Evolutionary conservation across 306 rosid genomes (phyloP), one percentile per base, ranked within the genome.

Genomic region (Quillaja saponaria): DNA sequence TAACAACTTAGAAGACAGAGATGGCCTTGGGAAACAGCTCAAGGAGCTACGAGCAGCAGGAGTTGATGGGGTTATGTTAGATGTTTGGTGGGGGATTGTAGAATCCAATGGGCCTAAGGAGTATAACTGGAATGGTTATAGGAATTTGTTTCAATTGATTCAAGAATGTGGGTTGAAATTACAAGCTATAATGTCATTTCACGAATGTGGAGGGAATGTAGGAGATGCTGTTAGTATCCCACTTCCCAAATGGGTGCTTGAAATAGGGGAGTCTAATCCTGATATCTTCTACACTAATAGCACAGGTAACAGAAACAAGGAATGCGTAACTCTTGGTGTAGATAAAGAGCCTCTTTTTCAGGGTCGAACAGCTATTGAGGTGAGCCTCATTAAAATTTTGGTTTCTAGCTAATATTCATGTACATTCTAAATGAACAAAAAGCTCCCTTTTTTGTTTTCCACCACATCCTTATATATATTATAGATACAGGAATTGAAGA

Each of bases 21-120:
- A 73, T 7, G 71, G 67, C 13, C 80, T 84, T 7, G 69, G 63
- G 60, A 62, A 75, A 25, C 82, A 80, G 63, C 85, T 91, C 13
- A 45, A 61, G 79, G 55, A 70, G 75, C 82, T 88, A 45, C 65
- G 65, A 34, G 71, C 14, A 41, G 85, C 84, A 34, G 87, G 83
- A 13, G 77, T 88, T 10, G 96, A 91, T 53, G 95, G 97, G 14
- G 96, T 91, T 1, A 91, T 91, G 97, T 72, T 81, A 20, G 95
- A 91, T 79, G 95, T 85, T n/a, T 91, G 97, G 95, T 91, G 95
- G 96, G 96, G 96, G 66, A 84, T 91, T 56, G 71, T 78, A 64
- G 96, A 88, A 67, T 74, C 55, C 18, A 73, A 78, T 34, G 91
- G 84, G 40, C 91, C 97, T 34, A 82, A 84, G 73, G 68, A 80